Conservation (phyloP, 768 basidiomycete species). For the Leccinum rimulosum region DNA sequence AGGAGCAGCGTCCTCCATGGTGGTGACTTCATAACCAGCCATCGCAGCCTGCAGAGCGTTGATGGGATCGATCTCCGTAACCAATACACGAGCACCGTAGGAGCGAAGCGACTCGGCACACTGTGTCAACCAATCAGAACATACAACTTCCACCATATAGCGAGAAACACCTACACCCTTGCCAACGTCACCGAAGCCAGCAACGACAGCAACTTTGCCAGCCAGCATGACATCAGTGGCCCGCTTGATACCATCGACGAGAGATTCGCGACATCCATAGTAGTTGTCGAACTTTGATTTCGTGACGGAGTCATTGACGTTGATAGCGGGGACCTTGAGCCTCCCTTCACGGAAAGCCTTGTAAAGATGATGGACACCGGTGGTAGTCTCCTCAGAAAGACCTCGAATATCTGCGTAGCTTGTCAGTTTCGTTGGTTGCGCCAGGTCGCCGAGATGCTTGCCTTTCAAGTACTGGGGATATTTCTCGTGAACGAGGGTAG, state of each 20-base stretch:
- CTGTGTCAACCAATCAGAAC: slow-evolving; percentile 38
- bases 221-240: slow-evolving; percentile 99
- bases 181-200: slow-evolving; percentile 98
- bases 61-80: slow-evolving; percentile 99
- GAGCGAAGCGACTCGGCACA: slow-evolving; percentile 96
- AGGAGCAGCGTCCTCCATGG: slow-evolving; percentile 96
- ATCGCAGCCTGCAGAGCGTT: slow-evolving; percentile 99
- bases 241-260: slow-evolving; percentile 99
- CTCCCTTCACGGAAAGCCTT: slow-evolving; percentile 95
- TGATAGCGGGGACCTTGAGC: slow-evolving; percentile 97
- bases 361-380: slow-evolving; percentile 99
- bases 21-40: slow-evolving; percentile 98
- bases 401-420: slow-evolving; percentile 70
- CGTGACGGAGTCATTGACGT: slow-evolving; percentile 99
- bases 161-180: slow-evolving; percentile 76
- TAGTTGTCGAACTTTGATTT: slow-evolving; percentile 99
- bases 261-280: slow-evolving; percentile 99
- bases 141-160: neutral
- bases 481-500: slow-evolving; percentile 92
- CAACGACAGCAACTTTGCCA: slow-evolving; percentile 98
- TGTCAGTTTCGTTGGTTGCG: neutral
- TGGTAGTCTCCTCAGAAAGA: slow-evolving; percentile 98
- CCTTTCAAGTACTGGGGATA: slow-evolving; percentile 86
- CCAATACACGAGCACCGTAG: slow-evolving; percentile 94
- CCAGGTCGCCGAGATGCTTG: slow-evolving; percentile 26